A percentile compares a stretch with the other conserved stretches of the same genome.
These are phyloP conservation scores for Russula emetica DNA, from an alignment of 768 basidiomycete genomes.

Conservation along the genomic window DNA sequence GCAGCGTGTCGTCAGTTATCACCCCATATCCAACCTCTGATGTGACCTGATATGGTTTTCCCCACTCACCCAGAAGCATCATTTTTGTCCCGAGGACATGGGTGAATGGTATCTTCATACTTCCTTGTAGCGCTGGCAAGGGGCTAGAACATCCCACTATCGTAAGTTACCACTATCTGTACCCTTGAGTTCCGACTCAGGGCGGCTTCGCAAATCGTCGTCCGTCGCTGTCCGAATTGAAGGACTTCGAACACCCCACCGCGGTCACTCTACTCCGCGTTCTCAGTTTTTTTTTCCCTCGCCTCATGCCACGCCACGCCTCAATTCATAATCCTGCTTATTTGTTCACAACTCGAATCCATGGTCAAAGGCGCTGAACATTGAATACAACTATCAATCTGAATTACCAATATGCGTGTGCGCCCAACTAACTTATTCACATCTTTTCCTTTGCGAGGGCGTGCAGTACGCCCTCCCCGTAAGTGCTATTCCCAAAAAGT, in stretches of 20 bases:
- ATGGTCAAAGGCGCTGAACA: too few species aligned
- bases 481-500: background rate
- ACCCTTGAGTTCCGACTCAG: slow-evolving; percentile 18
- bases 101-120: slow-evolving; percentile 10
- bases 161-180: slow-evolving; percentile 22
- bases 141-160: slow-evolving; percentile 21
- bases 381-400: background rate
- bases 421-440: background rate
- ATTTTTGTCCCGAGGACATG: slow-evolving; percentile 7
- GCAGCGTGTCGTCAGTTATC: slow-evolving; percentile 8
- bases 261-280: background rate
- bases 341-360: background rate
- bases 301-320: slow-evolving; percentile 8
- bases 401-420: background rate
- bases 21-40: slow-evolving; percentile 10
- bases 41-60: slow-evolving; percentile 17
- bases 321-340: background rate
- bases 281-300: background rate
- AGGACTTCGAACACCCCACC: slow-evolving; percentile 22
- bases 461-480: background rate
- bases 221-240: slow-evolving; percentile 13
- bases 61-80: slow-evolving; percentile 12
- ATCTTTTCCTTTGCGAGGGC: background rate
- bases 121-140: slow-evolving; percentile 23
- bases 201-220: slow-evolving; percentile 11